Evolutionary conservation across 2,329 filamentous ascomycete species (phyloP).

Genomic region (Truncatella angustata): DNA sequence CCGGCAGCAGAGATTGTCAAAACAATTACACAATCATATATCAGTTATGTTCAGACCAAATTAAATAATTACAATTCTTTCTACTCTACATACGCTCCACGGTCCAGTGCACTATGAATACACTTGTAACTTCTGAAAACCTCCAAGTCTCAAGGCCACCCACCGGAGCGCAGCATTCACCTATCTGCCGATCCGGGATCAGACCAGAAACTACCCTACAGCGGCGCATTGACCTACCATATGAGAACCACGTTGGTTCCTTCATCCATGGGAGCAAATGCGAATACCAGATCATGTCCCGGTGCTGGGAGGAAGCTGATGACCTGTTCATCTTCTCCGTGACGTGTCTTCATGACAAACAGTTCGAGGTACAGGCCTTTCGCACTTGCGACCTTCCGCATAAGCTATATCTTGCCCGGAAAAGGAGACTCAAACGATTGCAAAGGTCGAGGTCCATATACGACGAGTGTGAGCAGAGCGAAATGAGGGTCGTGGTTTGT

Average conservation of each 20-base stretch:
- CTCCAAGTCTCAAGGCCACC: background rate
- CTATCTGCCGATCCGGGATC: no score
- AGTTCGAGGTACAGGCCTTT: background rate
- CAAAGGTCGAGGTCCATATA: background rate
- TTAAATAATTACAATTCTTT: no score
- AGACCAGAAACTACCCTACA: background rate
- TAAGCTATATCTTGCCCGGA: background rate
- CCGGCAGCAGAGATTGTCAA: no score
- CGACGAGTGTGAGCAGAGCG: background rate
- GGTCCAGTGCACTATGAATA: no score
- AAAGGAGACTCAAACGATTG: background rate
- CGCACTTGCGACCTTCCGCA: background rate
- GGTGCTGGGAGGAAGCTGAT: background rate
- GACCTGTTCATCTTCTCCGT: background rate
- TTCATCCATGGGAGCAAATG: background rate
- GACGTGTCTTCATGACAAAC: background rate
- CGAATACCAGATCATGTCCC: background rate
- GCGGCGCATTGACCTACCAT: background rate
- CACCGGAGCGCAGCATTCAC: no score
- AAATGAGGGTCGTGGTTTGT: background rate
- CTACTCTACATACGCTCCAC: no score
- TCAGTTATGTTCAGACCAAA: no score
- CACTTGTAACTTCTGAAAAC: no score
- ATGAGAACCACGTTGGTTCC: background rate
- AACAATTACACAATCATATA: no score